Evolutionary conservation across 805 yeast genomes (phyloP).

Genomic region (Lachancea kluyveri): DNA sequence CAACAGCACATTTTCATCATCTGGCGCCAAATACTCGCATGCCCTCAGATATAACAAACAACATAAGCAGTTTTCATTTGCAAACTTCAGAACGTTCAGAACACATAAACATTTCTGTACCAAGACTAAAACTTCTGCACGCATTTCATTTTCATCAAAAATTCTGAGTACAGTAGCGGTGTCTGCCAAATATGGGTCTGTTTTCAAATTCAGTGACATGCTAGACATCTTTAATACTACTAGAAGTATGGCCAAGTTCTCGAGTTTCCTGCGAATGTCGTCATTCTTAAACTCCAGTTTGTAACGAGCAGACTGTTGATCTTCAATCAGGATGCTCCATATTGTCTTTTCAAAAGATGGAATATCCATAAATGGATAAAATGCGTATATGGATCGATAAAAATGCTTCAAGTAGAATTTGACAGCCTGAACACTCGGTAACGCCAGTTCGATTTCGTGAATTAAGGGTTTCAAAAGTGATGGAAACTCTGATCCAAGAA

Average conservation of each 20-base stretch:
- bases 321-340: neutral
- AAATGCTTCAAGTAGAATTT: conserved; percentile 1
- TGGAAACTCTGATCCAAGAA: neutral
- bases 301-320: neutral
- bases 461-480: neutral
- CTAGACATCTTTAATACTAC: conserved; percentile 21
- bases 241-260: conserved; percentile 23
- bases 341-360: conserved; percentile 3
- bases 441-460: conserved; percentile 1
- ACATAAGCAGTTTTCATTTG: conserved; percentile 27
- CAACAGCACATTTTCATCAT: neutral
- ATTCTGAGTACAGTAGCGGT: conserved; percentile 3
- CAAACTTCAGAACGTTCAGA: conserved; percentile 24
- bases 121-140: conserved; percentile 20
- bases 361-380: conserved; percentile 5
- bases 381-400: conserved; percentile 4
- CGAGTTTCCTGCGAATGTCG: conserved; percentile 22
- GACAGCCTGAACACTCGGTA: conserved; percentile 3
- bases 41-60: conserved; percentile 19
- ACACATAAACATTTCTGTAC: conserved; percentile 23
- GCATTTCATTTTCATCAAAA: conserved; percentile 18
- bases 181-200: neutral
- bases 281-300: conserved; percentile 20
- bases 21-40: neutral
- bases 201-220: conserved; percentile 1